These are phyloP conservation scores for Phialophora tarda DNA, from an alignment of 2,329 filamentous ascomycete genomes.

Conservation along the genomic window DNA sequence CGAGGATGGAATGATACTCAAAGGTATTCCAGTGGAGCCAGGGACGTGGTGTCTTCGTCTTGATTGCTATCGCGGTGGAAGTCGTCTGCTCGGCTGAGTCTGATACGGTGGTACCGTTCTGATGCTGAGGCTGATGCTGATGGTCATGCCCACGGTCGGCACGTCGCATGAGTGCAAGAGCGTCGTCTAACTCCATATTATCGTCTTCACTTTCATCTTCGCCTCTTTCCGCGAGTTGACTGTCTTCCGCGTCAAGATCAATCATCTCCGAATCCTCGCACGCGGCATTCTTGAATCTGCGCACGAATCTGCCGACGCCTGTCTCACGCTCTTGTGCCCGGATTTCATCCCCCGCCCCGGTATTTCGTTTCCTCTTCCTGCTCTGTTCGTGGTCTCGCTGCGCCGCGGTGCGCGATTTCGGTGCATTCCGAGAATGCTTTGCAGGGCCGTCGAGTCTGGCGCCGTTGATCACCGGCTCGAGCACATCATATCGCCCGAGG, in stretches of 20 bases:
- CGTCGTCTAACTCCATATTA: constrained; percentile 40
- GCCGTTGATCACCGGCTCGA: constrained; percentile 28
- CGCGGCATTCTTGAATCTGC: constrained; percentile 26
- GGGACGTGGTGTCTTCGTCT: constrained; percentile 26
- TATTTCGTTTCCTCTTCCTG: constrained; percentile 53
- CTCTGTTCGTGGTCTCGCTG: constrained; percentile 14
- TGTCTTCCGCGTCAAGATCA: constrained; percentile 47
- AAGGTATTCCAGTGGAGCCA: constrained; percentile 74
- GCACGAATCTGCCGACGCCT: constrained; percentile 18
- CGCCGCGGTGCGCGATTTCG: background rate
- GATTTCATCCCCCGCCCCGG: constrained; percentile 44
- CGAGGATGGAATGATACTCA: constrained; percentile 93
- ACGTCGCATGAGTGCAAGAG: constrained; percentile 42
- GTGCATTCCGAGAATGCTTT: background rate
- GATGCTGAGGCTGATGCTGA: background rate
- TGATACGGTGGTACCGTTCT: background rate
- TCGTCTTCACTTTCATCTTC: constrained; percentile 39
- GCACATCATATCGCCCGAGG: constrained; percentile 40
- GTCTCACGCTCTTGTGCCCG: constrained; percentile 16
- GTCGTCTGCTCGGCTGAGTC: constrained; percentile 36
- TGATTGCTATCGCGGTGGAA: constrained; percentile 39
- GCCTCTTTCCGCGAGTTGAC: constrained; percentile 36
- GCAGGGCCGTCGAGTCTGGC: background rate
- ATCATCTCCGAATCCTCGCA: constrained; percentile 43
- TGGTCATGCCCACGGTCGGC: constrained; percentile 9